Conservation (phyloP, 768 basidiomycete genomes). For the Paxillus involutus region DNA sequence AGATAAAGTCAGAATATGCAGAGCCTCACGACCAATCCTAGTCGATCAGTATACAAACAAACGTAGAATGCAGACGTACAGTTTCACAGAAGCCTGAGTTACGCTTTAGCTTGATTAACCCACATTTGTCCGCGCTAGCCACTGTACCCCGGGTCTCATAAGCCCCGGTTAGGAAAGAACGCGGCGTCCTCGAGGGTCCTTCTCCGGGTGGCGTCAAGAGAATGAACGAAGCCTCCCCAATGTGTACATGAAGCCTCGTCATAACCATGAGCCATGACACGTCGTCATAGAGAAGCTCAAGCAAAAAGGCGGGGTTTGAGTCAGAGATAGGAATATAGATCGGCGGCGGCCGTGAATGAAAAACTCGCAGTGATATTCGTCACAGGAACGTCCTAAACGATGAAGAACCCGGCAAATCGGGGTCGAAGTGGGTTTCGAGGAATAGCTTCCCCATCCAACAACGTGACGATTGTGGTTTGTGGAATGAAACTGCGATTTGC, state of each 20-base stretch:
- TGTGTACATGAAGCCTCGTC: conserved; percentile 11
- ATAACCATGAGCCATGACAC: conserved; percentile 2
- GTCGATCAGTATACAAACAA: not conserved
- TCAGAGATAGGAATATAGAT: conserved; percentile 18
- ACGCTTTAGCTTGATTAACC: not conserved
- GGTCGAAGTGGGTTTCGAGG: conserved; percentile 18
- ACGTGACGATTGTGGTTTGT: not conserved
- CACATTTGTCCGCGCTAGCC: not conserved
- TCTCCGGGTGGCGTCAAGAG: conserved; percentile 9
- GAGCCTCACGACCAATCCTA: not conserved
- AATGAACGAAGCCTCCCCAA: conserved; percentile 5
- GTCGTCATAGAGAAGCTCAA: conserved; percentile 18
- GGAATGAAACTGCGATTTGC: not conserved
- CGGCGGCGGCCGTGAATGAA: not conserved
- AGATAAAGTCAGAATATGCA: not conserved
- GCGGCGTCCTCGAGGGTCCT: conserved; percentile 25
- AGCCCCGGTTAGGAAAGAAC: conserved; percentile 11
- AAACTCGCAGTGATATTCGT: conserved; percentile 18
- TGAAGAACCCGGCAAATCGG: not conserved
- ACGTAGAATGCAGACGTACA: not conserved
- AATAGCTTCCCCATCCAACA: not conserved
- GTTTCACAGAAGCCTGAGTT: not conserved
- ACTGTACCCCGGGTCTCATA: not conserved
- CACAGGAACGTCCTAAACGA: conserved; percentile 23
- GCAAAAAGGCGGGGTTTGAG: conserved; percentile 29